These are phyloP conservation scores for Orbilia quercus DNA, from an alignment of 2,329 filamentous ascomycete species.

Conservation along the genomic window DNA sequence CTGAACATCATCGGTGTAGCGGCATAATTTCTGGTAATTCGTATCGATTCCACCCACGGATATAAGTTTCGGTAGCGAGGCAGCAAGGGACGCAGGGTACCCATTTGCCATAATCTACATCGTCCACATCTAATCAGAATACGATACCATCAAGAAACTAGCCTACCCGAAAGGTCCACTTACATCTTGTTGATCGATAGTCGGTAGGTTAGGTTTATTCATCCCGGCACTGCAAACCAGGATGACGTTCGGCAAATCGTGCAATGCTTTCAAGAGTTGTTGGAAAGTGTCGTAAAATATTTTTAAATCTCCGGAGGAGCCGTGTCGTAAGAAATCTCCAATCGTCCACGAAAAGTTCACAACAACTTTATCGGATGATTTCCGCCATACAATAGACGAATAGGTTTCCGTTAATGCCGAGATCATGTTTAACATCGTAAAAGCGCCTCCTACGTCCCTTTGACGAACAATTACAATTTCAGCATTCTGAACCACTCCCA, in stretches of 20 bases:
- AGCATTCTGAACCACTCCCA: conserved; percentile 38
- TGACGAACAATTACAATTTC: conserved; percentile 33
- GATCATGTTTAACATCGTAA: conserved; percentile 23
- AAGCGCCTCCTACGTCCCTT: conserved; percentile 16
- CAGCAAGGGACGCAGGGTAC: not conserved
- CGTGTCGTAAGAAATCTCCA: not conserved
- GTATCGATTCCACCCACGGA: conserved; percentile 28
- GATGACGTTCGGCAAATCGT: conserved; percentile 29
- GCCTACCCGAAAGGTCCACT: conserved; percentile 1
- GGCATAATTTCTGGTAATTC: not conserved
- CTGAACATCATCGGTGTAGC: not conserved
- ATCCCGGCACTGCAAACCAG: conserved; percentile 2
- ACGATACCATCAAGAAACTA: not conserved
- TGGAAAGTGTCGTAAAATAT: not conserved
- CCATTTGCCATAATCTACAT: not conserved
- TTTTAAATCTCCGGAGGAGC: not conserved
- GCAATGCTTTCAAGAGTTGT: conserved; percentile 1
- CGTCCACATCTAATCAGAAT: not conserved
- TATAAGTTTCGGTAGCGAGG: conserved; percentile 17
- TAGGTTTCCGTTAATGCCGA: conserved; percentile 10
- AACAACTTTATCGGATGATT: not conserved
- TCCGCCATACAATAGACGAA: conserved; percentile 3
- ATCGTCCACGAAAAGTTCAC: conserved; percentile 24
- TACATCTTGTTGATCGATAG: not conserved
- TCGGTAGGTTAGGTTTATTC: too few relatives aligned